Evolutionary conservation across 768 basidiomycete genomes (phyloP).

Genomic region (Lanmaoa rubissima): DNA sequence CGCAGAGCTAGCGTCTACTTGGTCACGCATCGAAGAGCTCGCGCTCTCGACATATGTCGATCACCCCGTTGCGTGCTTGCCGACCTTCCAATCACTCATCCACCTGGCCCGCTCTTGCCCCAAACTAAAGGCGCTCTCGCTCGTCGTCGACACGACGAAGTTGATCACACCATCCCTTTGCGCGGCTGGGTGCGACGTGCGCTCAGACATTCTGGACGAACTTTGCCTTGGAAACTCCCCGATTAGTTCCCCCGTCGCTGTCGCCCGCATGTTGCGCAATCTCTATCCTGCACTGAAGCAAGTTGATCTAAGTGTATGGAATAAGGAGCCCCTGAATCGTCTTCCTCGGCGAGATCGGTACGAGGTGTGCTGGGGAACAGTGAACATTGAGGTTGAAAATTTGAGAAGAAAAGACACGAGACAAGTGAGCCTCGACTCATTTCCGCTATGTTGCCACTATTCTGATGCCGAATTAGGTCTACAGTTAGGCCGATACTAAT

Average conservation of each 20-base stretch:
- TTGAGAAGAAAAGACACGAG: not conserved
- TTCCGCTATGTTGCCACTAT: not conserved
- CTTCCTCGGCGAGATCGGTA: conserved; percentile 11
- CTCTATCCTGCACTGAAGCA: conserved; percentile 22
- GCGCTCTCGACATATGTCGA: conserved; percentile 17
- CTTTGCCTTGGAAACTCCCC: conserved; percentile 26
- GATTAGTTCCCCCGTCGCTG: conserved; percentile 2
- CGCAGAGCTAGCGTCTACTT: conserved; percentile 12
- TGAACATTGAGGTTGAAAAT: conserved; percentile 14
- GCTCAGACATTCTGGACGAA: not conserved
- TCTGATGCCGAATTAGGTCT: not conserved
- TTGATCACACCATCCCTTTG: not conserved
- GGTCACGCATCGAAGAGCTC: conserved; percentile 25
- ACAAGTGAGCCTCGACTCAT: not conserved
- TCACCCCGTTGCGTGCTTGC: conserved; percentile 13
- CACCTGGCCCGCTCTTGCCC: conserved; percentile 13
- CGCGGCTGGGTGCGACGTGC: not conserved
- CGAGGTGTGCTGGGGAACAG: conserved; percentile 16
- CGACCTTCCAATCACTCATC: conserved; percentile 20
- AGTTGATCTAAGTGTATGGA: conserved; percentile 21
- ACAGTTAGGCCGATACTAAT: not conserved
- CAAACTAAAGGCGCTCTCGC: conserved; percentile 14
- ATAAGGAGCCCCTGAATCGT: conserved; percentile 10
- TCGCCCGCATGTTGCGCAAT: conserved; percentile 8
- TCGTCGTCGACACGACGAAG: conserved; percentile 24